These are phyloP conservation scores for Cordia subcordata DNA, from an alignment of 257 asterid genomes.

Conservation along the genomic window DNA sequence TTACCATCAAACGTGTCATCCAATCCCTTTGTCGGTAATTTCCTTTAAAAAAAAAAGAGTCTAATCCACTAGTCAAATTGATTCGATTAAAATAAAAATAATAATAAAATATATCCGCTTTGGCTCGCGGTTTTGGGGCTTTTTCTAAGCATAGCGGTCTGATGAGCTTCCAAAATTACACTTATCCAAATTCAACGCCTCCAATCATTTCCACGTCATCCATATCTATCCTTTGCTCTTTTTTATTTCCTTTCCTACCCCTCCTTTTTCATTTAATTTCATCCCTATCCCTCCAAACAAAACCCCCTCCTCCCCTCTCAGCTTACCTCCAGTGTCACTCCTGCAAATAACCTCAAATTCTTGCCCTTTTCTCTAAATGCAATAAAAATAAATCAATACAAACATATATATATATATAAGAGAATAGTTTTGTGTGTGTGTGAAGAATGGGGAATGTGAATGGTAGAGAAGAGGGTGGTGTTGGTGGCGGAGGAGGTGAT, in stretches of 20 bases:
- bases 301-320: background rate
- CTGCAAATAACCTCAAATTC: constrained; percentile 19
- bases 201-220: constrained; percentile 41
- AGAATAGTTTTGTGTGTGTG: background rate
- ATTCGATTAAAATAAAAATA: too few species aligned
- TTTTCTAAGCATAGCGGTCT: constrained; percentile 7
- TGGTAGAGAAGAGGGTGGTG: constrained; percentile 45
- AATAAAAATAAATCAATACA: background rate
- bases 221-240: constrained; percentile 26
- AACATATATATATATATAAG: background rate
- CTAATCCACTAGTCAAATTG: too few species aligned
- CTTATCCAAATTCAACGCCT: constrained; percentile 50
- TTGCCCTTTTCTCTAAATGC: constrained; percentile 2
- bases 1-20: too few species aligned
- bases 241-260: constrained; percentile 18
- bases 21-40: too few species aligned
- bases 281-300: background rate
- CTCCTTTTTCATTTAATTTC: constrained; percentile 10
- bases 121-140: too few species aligned
- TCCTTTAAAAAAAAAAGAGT: too few species aligned
- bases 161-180: constrained; percentile 14
- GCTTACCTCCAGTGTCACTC: constrained; percentile 5
- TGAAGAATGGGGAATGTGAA: constrained; percentile 67
- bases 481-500: constrained; percentile 12
- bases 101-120: too few species aligned